These are phyloP conservation scores for Phialocephala subalpina DNA, from an alignment of 2,329 filamentous ascomycete species.

Conservation along the genomic window DNA sequence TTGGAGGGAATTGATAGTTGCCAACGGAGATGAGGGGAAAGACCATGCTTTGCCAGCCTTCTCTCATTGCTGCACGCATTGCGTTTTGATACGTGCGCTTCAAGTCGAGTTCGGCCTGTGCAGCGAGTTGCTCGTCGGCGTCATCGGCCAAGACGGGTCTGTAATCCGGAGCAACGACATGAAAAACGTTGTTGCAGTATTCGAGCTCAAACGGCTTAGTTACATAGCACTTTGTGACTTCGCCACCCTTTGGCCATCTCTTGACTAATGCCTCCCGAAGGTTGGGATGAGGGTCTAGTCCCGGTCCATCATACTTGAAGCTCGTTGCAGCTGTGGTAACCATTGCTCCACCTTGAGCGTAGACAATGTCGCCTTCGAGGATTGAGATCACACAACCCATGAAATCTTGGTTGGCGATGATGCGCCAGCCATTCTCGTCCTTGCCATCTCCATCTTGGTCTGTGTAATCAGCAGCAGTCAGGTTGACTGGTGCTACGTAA, in stretches of 20 bases:
- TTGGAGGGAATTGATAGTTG: neutral
- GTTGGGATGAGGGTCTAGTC: neutral
- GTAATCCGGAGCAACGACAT: neutral
- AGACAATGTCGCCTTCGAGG: neutral
- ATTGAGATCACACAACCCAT: conserved; percentile 1
- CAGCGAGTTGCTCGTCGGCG: neutral
- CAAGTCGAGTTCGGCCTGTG: neutral
- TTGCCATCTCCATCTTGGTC: neutral
- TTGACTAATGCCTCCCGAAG: neutral
- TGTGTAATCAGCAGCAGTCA: neutral
- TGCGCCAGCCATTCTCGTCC: neutral
- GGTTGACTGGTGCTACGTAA: neutral
- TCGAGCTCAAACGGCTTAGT: neutral
- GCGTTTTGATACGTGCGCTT: neutral
- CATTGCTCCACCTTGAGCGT: neutral
- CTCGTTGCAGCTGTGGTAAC: neutral
- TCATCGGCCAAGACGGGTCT: neutral
- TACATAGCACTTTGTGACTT: neutral
- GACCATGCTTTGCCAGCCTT: neutral
- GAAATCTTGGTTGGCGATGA: neutral
- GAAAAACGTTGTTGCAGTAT: neutral
- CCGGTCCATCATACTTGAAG: neutral
- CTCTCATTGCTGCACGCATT: neutral
- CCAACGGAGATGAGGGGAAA: conserved; percentile 4
- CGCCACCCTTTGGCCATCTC: neutral